Evolutionary conservation across 202 grass and related monocot genomes (phyloP).

Genomic region (Zoysia matrella): DNA sequence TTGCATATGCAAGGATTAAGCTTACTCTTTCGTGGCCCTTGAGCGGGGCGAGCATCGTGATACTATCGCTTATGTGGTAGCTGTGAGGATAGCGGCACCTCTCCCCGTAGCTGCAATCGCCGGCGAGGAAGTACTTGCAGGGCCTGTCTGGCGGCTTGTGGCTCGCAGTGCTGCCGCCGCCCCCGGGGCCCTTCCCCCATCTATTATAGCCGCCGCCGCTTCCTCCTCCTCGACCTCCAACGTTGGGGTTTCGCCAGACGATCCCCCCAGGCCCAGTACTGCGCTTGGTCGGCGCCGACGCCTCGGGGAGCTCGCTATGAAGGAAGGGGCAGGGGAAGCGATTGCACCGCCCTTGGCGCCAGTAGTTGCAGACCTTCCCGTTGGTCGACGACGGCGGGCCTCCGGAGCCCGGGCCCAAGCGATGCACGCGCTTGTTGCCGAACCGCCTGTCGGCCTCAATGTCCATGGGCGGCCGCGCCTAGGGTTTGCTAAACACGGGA

Average conservation of each 20-base stretch:
- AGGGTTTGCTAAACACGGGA: slow-evolving; percentile 51
- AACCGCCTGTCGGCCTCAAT: no score
- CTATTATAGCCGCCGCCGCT: slow-evolving; percentile 40
- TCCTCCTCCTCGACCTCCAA: slow-evolving; percentile 36
- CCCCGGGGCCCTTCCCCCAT: background rate
- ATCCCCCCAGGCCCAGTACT: slow-evolving; percentile 34
- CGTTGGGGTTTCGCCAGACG: slow-evolving; percentile 73
- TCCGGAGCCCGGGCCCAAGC: no score
- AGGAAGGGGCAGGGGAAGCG: slow-evolving; percentile 88
- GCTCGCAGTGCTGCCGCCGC: slow-evolving; percentile 22
- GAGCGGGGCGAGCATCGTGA: no score
- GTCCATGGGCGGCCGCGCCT: no score
- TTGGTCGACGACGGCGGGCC: background rate
- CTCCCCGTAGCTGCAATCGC: slow-evolving; percentile 77
- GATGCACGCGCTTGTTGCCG: no score
- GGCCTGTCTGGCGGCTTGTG: slow-evolving; percentile 47
- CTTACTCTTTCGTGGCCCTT: slow-evolving; percentile 53
- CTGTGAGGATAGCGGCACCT: slow-evolving; percentile 67
- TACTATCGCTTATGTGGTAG: no score
- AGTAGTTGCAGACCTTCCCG: slow-evolving; percentile 78
- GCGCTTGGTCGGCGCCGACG: slow-evolving; percentile 18
- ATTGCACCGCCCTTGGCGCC: slow-evolving; percentile 87
- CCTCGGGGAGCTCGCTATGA: slow-evolving; percentile 73
- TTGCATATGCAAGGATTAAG: background rate
- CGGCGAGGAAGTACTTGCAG: slow-evolving; percentile 74